Percentiles rank a stretch among this genome's conserved stretches.
Evolutionary conservation across 1,139 yeast genomes (phyloP).

Genomic region (Sugiyamaella japonica): DNA sequence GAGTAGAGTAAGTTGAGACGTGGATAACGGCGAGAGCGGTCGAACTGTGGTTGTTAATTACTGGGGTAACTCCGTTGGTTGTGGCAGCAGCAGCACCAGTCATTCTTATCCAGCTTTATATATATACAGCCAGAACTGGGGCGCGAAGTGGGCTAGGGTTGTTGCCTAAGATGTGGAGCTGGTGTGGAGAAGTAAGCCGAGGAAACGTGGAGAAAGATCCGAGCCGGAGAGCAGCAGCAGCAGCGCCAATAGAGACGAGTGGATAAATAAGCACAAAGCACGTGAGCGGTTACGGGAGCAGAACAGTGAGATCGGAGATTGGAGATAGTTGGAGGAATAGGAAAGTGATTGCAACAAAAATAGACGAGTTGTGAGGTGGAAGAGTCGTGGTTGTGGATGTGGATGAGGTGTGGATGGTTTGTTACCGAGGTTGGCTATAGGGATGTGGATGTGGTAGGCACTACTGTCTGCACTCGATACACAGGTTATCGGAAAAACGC

Average conservation of each 20-base stretch:
- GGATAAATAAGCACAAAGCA: neutral
- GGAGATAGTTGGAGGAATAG: neutral
- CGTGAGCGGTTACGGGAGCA: no score
- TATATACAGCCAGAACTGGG: no score
- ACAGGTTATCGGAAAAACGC: no score
- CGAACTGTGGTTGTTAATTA: conserved; percentile 3
- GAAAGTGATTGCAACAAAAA: no score
- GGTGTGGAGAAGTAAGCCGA: neutral
- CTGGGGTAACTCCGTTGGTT: conserved; percentile 7
- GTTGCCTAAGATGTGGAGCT: neutral
- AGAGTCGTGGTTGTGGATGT: no score
- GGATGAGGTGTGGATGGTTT: no score
- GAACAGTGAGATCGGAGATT: neutral
- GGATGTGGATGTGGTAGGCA: no score
- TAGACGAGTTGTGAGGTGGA: no score
- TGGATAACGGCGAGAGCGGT: conserved; percentile 1
- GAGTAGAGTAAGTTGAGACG: conserved; percentile 2
- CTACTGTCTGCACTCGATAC: no score
- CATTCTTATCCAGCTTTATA: neutral
- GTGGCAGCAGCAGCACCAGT: neutral
- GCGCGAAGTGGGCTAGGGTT: neutral
- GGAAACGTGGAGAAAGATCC: no score
- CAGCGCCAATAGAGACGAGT: conserved; percentile 1
- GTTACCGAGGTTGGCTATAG: no score
- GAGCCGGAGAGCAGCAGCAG: no score